Evolutionary conservation across 2,329 filamentous ascomycete genomes (phyloP).

Genomic region (Thelonectria blattea): DNA sequence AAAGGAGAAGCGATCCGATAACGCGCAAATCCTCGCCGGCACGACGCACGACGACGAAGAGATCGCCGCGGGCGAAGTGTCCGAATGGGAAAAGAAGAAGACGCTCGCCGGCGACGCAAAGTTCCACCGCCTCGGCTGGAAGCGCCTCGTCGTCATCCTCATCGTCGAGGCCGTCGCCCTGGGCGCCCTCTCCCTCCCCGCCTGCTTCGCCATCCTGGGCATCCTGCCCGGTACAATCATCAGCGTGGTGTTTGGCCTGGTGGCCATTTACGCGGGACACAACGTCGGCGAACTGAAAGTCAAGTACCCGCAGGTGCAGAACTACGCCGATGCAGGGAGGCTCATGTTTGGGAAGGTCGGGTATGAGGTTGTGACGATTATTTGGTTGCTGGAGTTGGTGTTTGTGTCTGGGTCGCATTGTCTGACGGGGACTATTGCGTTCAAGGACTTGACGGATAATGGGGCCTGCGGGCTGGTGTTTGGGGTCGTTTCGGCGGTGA

Average conservation of each 20-base stretch:
- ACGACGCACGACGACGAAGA: conserved; percentile 5
- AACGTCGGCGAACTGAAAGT: conserved; percentile 21
- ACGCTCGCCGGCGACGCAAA: conserved; percentile 19
- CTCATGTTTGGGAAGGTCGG: conserved; percentile 19
- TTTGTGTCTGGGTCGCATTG: conserved; percentile 21
- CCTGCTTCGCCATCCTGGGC: conserved; percentile 17
- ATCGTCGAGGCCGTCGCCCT: conserved; percentile 22
- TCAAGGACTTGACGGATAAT: conserved; percentile 20
- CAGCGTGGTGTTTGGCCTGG: conserved; percentile 16
- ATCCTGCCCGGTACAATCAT: conserved; percentile 6
- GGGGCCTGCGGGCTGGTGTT: conserved; percentile 16
- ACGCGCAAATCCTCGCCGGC: conserved; percentile 8
- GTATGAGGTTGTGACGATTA: conserved; percentile 14
- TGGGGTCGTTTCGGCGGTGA: conserved; percentile 19
- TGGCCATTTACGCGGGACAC: conserved; percentile 18
- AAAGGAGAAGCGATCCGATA: conserved; percentile 15
- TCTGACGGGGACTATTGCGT: conserved; percentile 19
- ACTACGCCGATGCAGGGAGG: conserved; percentile 16
- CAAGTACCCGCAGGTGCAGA: conserved; percentile 20
- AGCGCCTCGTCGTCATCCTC: conserved; percentile 21
- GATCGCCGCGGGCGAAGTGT: conserved; percentile 17
- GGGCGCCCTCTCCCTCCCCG: conserved; percentile 16
- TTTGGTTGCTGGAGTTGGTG: conserved; percentile 17
- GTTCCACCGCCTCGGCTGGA: conserved; percentile 22
- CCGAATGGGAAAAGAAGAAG: conserved; percentile 25